phyloP scores from a whole-genome alignment of 192 early-diverging fungal species.

The Oehlia diaphana region DNA sequence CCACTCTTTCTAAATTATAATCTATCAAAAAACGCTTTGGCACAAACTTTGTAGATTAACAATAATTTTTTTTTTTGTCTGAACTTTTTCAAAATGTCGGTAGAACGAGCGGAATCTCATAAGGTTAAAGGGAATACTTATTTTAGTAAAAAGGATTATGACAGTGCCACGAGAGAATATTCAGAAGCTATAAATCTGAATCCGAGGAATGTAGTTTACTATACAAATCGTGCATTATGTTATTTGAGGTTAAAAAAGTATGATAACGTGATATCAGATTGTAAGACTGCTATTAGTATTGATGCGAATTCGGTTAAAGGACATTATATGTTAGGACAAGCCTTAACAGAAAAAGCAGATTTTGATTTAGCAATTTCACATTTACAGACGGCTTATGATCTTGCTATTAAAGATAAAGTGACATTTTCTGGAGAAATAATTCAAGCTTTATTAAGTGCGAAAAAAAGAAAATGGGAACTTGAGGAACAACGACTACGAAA shows the following conservation, averaged over 20 bases:
- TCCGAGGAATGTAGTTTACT: conserved; percentile 64
- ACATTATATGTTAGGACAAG: conserved; percentile 64
- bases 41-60: background rate
- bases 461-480: conserved; percentile 71
- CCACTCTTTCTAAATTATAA: no score
- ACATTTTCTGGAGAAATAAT: conserved; percentile 66
- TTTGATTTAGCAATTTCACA: conserved; percentile 37
- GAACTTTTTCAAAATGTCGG: background rate
- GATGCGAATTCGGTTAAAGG: conserved; percentile 70
- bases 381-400: conserved; percentile 50
- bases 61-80: background rate
- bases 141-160: conserved; percentile 59
- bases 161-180: conserved; percentile 71
- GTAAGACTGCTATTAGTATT: conserved; percentile 63
- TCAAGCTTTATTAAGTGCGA: conserved; percentile 57
- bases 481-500: conserved; percentile 55
- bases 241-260: conserved; percentile 65
- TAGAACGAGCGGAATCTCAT: conserved; percentile 45
- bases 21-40: no score
- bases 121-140: conserved; percentile 61
- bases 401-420: conserved; percentile 57
- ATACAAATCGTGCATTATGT: conserved; percentile 82
- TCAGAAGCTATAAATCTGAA: conserved; percentile 74
- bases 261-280: conserved; percentile 62
- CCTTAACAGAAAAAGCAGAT: conserved; percentile 43